Base-by-base conservation (phyloP, 345 rosid species). In the Syzygium jambos region DNA sequence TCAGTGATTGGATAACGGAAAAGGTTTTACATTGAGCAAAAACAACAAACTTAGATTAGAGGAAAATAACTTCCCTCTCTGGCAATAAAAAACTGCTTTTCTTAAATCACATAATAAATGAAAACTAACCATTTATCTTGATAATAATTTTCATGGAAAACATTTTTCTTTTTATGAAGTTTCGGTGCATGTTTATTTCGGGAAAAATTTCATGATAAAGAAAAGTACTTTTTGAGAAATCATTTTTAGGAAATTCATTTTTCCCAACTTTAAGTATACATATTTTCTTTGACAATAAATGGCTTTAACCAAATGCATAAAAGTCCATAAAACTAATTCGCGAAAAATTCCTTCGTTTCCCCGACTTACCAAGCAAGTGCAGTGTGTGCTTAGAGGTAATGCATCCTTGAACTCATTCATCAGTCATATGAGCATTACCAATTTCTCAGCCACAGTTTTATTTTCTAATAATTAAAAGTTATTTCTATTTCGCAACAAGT, bases 231-330 rank as follows among this genome's bases (percentile, higher is more conserved):
- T 43, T 43, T 43, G 6, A 43, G 5, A 43, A 43, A 43, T 43
- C 46, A 43, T 43, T 43, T 43, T 43, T 51, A 51, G 52, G 12
- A 11, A 51, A 51, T 51, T 51, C 52, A 2, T 51, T 51, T 51
- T 9, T 11, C 52, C 12, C 0, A 51, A 51, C 52, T 51, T 51
- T 9, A 51, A 51, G 52, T 13, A 2, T 59, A 30, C 1, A 11
- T 59, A 25, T 57, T 25, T 59, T 59, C 3, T 59, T 59, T 5
- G 1, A 59, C 2, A 29, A 10, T 57, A 25, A 59, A 59, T 27
- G 7, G 12, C 27, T 27, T 61, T n/a, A 61, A 61, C 34, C 15
- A 61, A 61, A 2, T 3, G 12, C 0, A 1, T 2, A 4, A 16
- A 61, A 12, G 1, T 61, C 9, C 13, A 3, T 1, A 61, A 61